These are phyloP conservation scores for Ajuga reptans DNA, from an alignment of 305 asterid species.

Conservation along the genomic window DNA sequence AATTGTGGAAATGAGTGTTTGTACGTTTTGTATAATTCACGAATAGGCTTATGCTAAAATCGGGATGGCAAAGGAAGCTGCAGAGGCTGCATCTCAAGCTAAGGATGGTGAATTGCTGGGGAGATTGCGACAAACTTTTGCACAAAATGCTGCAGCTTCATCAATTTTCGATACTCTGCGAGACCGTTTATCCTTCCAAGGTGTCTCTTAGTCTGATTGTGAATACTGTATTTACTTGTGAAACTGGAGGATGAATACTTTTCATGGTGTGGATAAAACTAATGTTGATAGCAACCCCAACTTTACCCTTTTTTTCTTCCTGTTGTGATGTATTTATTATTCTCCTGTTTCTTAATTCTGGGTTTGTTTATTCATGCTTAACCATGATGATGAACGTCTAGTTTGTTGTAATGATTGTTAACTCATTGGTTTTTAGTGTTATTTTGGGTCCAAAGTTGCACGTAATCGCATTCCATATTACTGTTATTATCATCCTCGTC, in stretches of 20 bases:
- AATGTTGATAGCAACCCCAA: no score
- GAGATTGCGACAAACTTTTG: constrained; percentile 54
- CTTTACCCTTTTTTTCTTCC: no score
- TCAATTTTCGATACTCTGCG: constrained; percentile 73
- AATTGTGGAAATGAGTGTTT: constrained; percentile 6
- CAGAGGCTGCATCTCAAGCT: constrained; percentile 85
- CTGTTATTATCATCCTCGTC: no score
- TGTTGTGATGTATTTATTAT: no score
- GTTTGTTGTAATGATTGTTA: no score
- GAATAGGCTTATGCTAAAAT: constrained; percentile 81
- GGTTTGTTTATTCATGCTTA: no score
- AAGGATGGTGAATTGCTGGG: constrained; percentile 88
- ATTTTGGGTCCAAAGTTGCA: no score
- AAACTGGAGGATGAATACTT: neutral
- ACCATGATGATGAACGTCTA: no score
- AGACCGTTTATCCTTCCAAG: constrained; percentile 73
- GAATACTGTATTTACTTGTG: neutral
- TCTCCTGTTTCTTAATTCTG: no score
- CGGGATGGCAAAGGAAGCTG: constrained; percentile 97
- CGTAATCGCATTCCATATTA: no score
- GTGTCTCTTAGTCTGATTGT: constrained; percentile 44
- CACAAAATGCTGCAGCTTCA: constrained; percentile 68
- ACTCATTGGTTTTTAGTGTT: no score
- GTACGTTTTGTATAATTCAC: neutral
- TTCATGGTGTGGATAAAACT: no score